These are phyloP conservation scores for Scedosporium aurantiacum DNA, from an alignment of 2,329 filamentous ascomycete genomes.

Conservation along the genomic window DNA sequence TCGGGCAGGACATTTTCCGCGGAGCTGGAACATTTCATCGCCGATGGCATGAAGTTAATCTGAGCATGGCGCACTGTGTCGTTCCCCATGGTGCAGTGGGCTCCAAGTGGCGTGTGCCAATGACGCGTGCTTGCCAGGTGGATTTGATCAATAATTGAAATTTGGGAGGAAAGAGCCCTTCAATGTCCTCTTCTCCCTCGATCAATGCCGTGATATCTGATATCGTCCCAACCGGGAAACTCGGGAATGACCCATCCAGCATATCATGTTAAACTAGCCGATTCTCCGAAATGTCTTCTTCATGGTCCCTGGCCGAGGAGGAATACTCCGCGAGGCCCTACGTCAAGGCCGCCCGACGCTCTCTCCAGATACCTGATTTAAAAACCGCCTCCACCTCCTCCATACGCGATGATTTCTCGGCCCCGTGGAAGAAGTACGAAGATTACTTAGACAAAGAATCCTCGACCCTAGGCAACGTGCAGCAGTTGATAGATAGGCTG, in stretches of 20 bases:
- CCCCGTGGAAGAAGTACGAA: conserved; percentile 5
- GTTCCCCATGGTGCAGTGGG: background rate
- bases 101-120: background rate
- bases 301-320: conserved; percentile 4
- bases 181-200: background rate
- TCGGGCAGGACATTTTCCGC: no score
- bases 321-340: conserved; percentile 7
- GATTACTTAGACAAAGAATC: conserved; percentile 3
- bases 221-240: background rate
- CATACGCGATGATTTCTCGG: conserved; percentile 5
- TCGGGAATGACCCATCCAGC: background rate
- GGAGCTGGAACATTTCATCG: background rate
- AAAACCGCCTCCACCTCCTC: conserved; percentile 1
- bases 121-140: background rate
- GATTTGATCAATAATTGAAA: background rate
- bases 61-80: background rate
- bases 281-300: conserved; percentile 2
- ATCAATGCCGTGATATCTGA: background rate
- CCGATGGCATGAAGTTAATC: background rate
- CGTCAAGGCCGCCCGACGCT: background rate
- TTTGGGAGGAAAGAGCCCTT: background rate
- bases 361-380: background rate
- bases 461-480: conserved; percentile 32
- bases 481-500: conserved; percentile 70
- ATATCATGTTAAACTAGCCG: background rate